These are phyloP conservation scores for Protea cynaroides DNA, from an alignment of 164 flowering plant species.

Conservation along the genomic window DNA sequence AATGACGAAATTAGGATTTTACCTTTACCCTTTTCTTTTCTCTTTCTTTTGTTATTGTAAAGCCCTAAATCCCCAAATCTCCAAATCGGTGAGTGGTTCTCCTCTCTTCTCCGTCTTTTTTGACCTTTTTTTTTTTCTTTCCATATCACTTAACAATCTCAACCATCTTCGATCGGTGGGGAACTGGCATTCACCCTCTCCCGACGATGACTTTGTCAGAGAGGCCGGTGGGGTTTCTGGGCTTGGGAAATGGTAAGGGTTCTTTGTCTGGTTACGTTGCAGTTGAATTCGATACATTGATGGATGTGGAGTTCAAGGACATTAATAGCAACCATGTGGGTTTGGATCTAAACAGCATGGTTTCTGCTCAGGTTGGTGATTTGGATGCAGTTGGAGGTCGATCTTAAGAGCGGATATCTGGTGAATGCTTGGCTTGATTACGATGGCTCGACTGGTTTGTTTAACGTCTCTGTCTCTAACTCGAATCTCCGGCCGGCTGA, in stretches of 20 bases:
- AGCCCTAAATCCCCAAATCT: no score
- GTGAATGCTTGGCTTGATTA: conserved; percentile 84
- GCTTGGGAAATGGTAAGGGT: conserved; percentile 27
- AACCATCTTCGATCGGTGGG: conserved; percentile 88
- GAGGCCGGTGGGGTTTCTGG: conserved; percentile 66
- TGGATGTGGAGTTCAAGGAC: conserved; percentile 85
- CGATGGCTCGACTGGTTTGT: conserved; percentile 34
- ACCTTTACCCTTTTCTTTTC: no score
- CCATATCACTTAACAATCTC: conserved; percentile 60
- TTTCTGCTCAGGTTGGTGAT: conserved; percentile 55
- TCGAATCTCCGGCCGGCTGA: conserved; percentile 54
- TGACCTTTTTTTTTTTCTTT: conserved; percentile 81
- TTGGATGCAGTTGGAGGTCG: conserved; percentile 44
- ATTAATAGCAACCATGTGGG: conserved; percentile 87
- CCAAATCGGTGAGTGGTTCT: no score
- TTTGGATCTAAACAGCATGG: no score
- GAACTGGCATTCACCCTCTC: conserved; percentile 67
- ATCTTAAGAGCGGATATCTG: conserved; percentile 67
- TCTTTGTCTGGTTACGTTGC: conserved; percentile 49
- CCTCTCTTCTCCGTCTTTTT: no score
- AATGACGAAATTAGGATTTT: no score
- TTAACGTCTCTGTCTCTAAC: conserved; percentile 57
- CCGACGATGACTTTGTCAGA: conserved; percentile 53
- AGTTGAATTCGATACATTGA: conserved; percentile 85
- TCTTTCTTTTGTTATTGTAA: no score